A percentile compares a stretch with the other conserved stretches of the same genome.
phyloP scores from a whole-genome alignment of 1,284 basidiomycete species.

The Cystobasidium pallidum region DNA sequence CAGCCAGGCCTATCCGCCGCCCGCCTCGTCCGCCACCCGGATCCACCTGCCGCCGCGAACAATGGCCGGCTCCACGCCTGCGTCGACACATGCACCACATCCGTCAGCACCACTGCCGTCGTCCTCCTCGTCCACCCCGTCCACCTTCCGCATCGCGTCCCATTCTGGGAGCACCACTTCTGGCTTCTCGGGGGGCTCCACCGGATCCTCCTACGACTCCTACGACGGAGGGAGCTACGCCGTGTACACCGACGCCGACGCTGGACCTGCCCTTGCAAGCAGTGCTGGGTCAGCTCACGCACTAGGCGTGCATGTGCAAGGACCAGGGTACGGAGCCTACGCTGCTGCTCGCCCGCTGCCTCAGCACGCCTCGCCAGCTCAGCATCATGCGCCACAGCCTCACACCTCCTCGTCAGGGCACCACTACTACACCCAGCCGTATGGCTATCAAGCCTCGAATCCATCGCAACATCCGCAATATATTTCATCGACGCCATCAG shows the following conservation, averaged over 20 bases:
- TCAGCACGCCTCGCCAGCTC: constrained; percentile 6
- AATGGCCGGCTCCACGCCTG: neutral
- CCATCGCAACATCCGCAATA: neutral
- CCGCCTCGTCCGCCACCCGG: neutral
- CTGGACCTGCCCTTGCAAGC: constrained; percentile 14
- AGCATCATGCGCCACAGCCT: constrained; percentile 19
- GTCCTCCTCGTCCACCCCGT: constrained; percentile 4
- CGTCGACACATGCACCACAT: constrained; percentile 13
- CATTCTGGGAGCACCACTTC: constrained; percentile 37
- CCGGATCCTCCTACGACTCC: constrained; percentile 30
- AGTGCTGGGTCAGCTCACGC: constrained; percentile 32
- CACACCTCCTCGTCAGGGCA: neutral
- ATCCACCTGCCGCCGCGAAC: constrained; percentile 2
- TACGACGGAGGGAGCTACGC: neutral
- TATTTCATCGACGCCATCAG: neutral
- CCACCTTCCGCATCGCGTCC: constrained; percentile 7
- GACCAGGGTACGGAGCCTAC: constrained; percentile 13
- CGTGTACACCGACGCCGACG: neutral
- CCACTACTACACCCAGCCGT: constrained; percentile 15
- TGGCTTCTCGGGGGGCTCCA: constrained; percentile 30
- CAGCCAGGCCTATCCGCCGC: neutral
- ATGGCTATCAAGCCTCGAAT: constrained; percentile 11
- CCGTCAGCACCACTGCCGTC: neutral
- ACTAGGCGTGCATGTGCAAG: constrained; percentile 32
- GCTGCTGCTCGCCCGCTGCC: neutral